Evolutionary conservation across 495 filamentous ascomycete genomes (phyloP).

Genomic region (Talaromyces liani): DNA sequence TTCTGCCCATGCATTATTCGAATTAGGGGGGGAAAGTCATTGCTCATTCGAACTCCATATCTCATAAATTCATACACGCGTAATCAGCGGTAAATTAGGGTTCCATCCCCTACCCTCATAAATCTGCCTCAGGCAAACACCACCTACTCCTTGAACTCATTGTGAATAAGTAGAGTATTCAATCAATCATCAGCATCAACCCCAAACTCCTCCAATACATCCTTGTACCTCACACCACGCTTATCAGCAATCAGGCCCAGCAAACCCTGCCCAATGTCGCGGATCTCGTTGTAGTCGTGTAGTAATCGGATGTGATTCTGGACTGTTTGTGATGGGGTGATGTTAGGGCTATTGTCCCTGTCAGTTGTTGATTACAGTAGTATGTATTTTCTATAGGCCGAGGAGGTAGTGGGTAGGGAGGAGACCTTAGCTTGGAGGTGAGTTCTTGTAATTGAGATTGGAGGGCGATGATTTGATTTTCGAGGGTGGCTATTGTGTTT

Average conservation of each 20-base stretch:
- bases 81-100: background rate
- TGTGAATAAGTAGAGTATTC: no score
- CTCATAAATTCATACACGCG: background rate
- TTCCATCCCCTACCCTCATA: no score
- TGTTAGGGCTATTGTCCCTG: slow-evolving; percentile 13
- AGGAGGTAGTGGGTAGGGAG: background rate
- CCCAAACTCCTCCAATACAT: slow-evolving; percentile 56
- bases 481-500: slow-evolving; percentile 27
- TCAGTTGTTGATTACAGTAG: no score
- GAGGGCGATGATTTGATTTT: slow-evolving; percentile 22
- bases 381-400: background rate
- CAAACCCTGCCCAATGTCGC: slow-evolving; percentile 64
- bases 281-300: slow-evolving; percentile 74
- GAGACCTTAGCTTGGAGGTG: slow-evolving; percentile 31
- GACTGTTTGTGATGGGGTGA: slow-evolving; percentile 33
- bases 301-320: slow-evolving; percentile 59
- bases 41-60: background rate
- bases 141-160: no score
- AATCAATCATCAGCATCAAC: slow-evolving; percentile 31
- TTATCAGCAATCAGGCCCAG: slow-evolving; percentile 69
- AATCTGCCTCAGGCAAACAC: no score
- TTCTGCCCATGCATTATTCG: background rate
- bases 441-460: slow-evolving; percentile 25
- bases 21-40: background rate
- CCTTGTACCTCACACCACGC: slow-evolving; percentile 51